These are phyloP conservation scores for Salix viminalis DNA, from an alignment of 345 rosid genomes.

Conservation along the genomic window DNA sequence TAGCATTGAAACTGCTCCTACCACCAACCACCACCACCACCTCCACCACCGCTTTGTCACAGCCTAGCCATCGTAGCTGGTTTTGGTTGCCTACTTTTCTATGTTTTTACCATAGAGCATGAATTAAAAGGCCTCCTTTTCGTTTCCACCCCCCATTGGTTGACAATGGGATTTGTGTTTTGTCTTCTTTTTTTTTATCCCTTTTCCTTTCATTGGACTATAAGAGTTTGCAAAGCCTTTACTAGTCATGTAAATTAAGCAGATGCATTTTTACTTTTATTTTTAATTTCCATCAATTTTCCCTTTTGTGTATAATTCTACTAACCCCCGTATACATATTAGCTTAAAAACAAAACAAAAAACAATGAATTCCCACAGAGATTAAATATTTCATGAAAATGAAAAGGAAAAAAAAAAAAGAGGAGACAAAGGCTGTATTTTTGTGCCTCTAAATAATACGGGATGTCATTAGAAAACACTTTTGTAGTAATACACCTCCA, in stretches of 20 bases:
- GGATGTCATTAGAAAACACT: too few relatives aligned
- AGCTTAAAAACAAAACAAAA: too few relatives aligned
- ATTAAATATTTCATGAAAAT: too few relatives aligned
- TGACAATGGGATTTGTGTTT: background rate
- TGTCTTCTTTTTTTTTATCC: background rate
- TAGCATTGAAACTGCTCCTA: background rate
- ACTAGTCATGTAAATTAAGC: background rate
- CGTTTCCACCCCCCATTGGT: background rate
- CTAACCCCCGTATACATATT: too few relatives aligned
- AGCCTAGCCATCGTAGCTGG: background rate
- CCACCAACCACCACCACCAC: background rate
- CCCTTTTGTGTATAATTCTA: too few relatives aligned
- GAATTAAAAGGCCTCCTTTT: background rate
- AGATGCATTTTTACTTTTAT: background rate
- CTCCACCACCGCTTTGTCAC: conserved; percentile 16
- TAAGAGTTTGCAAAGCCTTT: background rate
- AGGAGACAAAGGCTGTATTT: too few relatives aligned
- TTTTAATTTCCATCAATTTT: too few relatives aligned
- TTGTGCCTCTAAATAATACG: too few relatives aligned
- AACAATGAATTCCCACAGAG: too few relatives aligned
- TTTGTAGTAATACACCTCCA: too few relatives aligned
- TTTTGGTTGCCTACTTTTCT: background rate
- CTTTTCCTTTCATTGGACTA: background rate
- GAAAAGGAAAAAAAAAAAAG: too few relatives aligned
- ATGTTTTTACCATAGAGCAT: background rate